phyloP scores from a whole-genome alignment of 2,329 filamentous ascomycete species.

The Clonostachys sp. region DNA sequence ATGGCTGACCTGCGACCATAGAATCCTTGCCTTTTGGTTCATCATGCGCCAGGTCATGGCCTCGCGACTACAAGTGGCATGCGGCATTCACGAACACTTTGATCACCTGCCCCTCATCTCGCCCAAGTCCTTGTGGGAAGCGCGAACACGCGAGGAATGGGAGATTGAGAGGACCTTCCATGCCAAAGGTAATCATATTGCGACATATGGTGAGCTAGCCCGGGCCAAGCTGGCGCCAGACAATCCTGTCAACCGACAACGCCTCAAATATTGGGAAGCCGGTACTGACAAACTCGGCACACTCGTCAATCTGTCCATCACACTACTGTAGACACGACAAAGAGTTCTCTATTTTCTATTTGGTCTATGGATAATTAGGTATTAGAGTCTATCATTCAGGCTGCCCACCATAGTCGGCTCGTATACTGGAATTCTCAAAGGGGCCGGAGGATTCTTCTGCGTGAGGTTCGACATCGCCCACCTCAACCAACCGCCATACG shows the following conservation, averaged over 20 bases:
- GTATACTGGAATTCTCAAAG: neutral
- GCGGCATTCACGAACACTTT: slow-evolving; percentile 2
- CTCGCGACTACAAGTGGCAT: neutral
- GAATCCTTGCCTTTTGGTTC: slow-evolving; percentile 15
- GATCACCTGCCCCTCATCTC: slow-evolving; percentile 9
- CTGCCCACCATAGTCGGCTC: neutral
- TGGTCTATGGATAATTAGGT: no score
- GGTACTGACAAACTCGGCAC: slow-evolving; percentile 14
- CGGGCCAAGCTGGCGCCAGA: no score
- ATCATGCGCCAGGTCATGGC: slow-evolving; percentile 12
- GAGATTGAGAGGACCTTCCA: slow-evolving; percentile 11
- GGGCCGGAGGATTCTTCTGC: neutral
- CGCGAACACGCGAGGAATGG: slow-evolving; percentile 14
- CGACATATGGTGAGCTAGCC: slow-evolving; percentile 11
- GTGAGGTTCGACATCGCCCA: slow-evolving; percentile 1
- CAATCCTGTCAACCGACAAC: neutral
- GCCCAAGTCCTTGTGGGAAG: slow-evolving; percentile 14
- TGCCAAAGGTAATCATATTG: slow-evolving; percentile 4
- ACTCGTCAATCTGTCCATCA: slow-evolving; percentile 12
- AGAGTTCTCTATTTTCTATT: no score
- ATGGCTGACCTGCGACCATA: neutral
- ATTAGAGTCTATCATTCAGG: neutral
- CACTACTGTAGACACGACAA: neutral
- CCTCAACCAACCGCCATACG: slow-evolving; percentile 1
- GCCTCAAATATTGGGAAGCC: slow-evolving; percentile 13